These are phyloP conservation scores for Eremothecium gossypii DNA, from an alignment of 1,139 yeast genomes.

Conservation along the genomic window DNA sequence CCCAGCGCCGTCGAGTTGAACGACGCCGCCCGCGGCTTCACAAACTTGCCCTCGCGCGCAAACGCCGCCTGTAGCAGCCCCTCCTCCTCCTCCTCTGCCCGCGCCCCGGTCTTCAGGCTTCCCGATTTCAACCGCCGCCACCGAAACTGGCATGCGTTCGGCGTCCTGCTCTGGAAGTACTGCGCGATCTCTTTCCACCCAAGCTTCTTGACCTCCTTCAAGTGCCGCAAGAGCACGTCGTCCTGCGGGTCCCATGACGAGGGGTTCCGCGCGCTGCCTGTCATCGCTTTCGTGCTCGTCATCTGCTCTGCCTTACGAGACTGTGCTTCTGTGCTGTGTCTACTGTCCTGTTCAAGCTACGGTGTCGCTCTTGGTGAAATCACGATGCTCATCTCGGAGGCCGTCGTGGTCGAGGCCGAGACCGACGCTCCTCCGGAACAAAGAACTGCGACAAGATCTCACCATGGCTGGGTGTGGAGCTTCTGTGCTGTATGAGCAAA, in stretches of 20 bases:
- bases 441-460: background rate
- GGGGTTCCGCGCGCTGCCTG: constrained; percentile 37
- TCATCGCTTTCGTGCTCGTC: constrained; percentile 9
- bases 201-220: constrained; percentile 60
- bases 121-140: constrained; percentile 67
- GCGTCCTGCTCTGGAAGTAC: constrained; percentile 59
- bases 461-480: background rate
- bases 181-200: constrained; percentile 74
- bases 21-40: constrained; percentile 26
- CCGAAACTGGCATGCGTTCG: constrained; percentile 71
- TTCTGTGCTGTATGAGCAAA: background rate
- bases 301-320: background rate
- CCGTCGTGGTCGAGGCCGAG: constrained; percentile 2
- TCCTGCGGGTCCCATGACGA: constrained; percentile 74
- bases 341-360: background rate
- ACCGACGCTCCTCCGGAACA: constrained; percentile 2
- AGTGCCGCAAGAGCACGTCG: constrained; percentile 55
- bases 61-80: constrained; percentile 5
- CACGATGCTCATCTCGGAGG: constrained; percentile 5
- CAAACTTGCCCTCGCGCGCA: constrained; percentile 16
- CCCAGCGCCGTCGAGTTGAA: constrained; percentile 12
- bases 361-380: constrained; percentile 1
- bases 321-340: background rate
- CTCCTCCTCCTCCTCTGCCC: constrained; percentile 2
- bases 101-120: constrained; percentile 41